Conservation (phyloP, 2,329 filamentous ascomycete genomes). For the Fusarium mangiferae region DNA sequence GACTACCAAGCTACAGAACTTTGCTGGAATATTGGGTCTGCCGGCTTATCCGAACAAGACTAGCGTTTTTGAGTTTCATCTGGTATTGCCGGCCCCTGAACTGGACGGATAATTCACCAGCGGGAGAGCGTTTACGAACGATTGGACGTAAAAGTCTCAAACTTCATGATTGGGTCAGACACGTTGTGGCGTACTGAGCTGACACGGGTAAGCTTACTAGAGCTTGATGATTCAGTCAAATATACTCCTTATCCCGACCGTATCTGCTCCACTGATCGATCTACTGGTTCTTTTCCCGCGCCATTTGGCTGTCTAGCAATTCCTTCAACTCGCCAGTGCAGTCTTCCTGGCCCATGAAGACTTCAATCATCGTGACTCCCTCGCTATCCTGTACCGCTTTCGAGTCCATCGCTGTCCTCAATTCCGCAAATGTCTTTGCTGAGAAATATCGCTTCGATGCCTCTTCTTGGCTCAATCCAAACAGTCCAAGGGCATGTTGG, state of each 20-base stretch:
- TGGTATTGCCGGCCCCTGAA: background rate
- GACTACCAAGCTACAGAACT: background rate
- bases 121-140: background rate
- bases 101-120: background rate
- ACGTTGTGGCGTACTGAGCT: background rate
- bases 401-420: constrained; percentile 2
- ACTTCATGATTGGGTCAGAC: background rate
- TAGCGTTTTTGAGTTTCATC: background rate
- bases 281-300: background rate
- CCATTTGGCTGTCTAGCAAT: background rate
- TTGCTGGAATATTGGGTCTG: background rate
- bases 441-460: background rate
- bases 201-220: background rate
- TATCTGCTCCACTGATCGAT: background rate
- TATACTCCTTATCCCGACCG: background rate
- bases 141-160: background rate
- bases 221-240: background rate
- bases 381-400: background rate
- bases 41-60: background rate
- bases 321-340: constrained; percentile 6
- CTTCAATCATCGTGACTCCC: constrained; percentile 8
- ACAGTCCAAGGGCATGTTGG: constrained; percentile 5
- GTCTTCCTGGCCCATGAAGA: constrained; percentile 18
- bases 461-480: background rate
- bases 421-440: background rate